phyloP scores from a whole-genome alignment of 2,329 filamentous ascomycete genomes.

The Chaetomium globosum region DNA sequence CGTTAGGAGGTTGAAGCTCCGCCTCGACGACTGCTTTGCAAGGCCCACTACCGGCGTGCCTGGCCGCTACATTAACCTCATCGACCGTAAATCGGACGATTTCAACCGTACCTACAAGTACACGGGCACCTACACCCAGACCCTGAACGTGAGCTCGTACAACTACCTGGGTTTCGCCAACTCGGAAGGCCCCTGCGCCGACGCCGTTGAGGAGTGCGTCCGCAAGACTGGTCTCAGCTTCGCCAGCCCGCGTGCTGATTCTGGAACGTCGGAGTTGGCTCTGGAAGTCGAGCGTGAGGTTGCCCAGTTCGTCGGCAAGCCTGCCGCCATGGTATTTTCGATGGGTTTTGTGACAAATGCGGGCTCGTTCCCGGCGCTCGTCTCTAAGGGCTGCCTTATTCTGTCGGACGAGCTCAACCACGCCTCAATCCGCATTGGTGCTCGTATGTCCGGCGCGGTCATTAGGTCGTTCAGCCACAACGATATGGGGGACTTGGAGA shows the following conservation, averaged over 20 bases:
- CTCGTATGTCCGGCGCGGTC: slow-evolving; percentile 89
- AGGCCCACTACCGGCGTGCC: slow-evolving; percentile 91
- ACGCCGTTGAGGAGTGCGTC: slow-evolving; percentile 83
- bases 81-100: slow-evolving; percentile 88
- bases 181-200: slow-evolving; percentile 93
- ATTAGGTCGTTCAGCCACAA: slow-evolving; percentile 98
- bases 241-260: slow-evolving; percentile 79
- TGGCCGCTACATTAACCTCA: slow-evolving; percentile 86
- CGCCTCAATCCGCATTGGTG: slow-evolving; percentile 93
- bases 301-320: slow-evolving; percentile 90
- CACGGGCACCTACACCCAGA: slow-evolving; percentile 89
- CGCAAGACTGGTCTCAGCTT: slow-evolving; percentile 82
- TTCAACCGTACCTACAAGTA: slow-evolving; percentile 89
- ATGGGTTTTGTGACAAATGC: slow-evolving; percentile 99
- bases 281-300: slow-evolving; percentile 87
- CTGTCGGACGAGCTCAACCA: slow-evolving; percentile 98
- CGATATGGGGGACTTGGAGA: slow-evolving; percentile 85
- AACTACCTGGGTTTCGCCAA: slow-evolving; percentile 99
- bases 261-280: slow-evolving; percentile 84
- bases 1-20: slow-evolving; percentile 84
- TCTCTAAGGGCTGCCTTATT: slow-evolving; percentile 89
- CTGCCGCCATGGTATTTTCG: slow-evolving; percentile 93
- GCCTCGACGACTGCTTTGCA: slow-evolving; percentile 96
- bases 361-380: slow-evolving; percentile 85
- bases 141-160: slow-evolving; percentile 98